A percentile compares a stretch with the other conserved stretches of the same genome.
phyloP scores from a whole-genome alignment of 139 green algal genomes.

The Astrephomene gubernaculifera region DNA sequence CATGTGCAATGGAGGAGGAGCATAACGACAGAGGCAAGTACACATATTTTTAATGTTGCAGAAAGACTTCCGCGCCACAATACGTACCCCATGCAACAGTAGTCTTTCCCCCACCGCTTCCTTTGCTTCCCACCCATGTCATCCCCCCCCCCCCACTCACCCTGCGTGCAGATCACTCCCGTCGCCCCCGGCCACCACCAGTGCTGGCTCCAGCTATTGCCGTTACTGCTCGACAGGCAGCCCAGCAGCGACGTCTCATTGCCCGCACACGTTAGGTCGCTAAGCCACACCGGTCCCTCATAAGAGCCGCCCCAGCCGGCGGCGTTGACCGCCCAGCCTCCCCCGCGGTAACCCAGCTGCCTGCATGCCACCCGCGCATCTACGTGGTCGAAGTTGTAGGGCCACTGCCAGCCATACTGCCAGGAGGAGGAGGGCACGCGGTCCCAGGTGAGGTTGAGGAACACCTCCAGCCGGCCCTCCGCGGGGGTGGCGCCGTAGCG shows the following conservation, averaged over 20 bases:
- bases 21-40: too few relatives aligned
- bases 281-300: not conserved
- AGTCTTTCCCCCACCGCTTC: too few relatives aligned
- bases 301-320: not conserved
- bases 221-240: not conserved
- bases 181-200: too few relatives aligned
- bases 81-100: too few relatives aligned
- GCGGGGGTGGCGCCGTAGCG: not conserved
- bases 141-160: too few relatives aligned
- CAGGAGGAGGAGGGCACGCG: not conserved
- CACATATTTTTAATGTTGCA: too few relatives aligned
- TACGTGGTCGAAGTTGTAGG: not conserved
- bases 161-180: too few relatives aligned
- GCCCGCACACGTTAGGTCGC: not conserved
- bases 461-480: not conserved
- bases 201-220: not conserved
- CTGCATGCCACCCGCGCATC: not conserved
- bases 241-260: not conserved
- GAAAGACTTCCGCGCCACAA: too few relatives aligned
- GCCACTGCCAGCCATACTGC: not conserved
- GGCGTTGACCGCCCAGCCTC: not conserved
- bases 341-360: constrained; percentile 17
- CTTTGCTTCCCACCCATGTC: too few relatives aligned
- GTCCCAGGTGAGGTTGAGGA: not conserved
- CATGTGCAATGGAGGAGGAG: too few relatives aligned